Evolutionary conservation across 805 yeast genomes (phyloP).

Genomic region (Candida vartiovaarae): DNA sequence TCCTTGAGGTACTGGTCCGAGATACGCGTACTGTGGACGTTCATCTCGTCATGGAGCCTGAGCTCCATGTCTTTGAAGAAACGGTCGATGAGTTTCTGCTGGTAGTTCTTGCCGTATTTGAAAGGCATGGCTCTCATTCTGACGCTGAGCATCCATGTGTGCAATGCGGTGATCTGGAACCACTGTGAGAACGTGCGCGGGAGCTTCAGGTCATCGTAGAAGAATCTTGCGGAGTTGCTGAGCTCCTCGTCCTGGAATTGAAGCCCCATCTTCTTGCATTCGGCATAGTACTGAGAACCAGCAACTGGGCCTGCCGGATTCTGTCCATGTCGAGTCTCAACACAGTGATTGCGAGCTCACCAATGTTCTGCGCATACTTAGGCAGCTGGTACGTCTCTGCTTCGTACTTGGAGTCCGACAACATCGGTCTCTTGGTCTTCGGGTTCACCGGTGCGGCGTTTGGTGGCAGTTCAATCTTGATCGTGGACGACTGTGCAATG

Average conservation of each 20-base stretch:
- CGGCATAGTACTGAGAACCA: slow-evolving; percentile 79
- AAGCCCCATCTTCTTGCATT: slow-evolving; percentile 80
- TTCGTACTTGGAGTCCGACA: slow-evolving; percentile 34
- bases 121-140: slow-evolving; percentile 97
- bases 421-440: slow-evolving; percentile 25
- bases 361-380: slow-evolving; percentile 47
- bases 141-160: slow-evolving; percentile 88
- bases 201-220: slow-evolving; percentile 74
- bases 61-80: slow-evolving; percentile 85
- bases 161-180: slow-evolving; percentile 88
- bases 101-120: slow-evolving; percentile 81
- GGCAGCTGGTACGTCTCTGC: slow-evolving; percentile 34
- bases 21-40: slow-evolving; percentile 71
- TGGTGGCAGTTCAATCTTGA: slow-evolving; percentile 18
- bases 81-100: slow-evolving; percentile 85
- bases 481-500: slow-evolving; percentile 21
- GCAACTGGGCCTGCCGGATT: slow-evolving; percentile 92
- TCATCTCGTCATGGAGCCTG: slow-evolving; percentile 80
- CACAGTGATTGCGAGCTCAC: slow-evolving; percentile 51
- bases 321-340: slow-evolving; percentile 86
- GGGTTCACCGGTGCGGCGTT: slow-evolving; percentile 29
- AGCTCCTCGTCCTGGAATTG: slow-evolving; percentile 68
- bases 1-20: slow-evolving; percentile 85
- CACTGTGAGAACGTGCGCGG: slow-evolving; percentile 91
- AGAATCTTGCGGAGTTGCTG: slow-evolving; percentile 69